A percentile compares a stretch with the other conserved stretches of the same genome.
phyloP scores from a whole-genome alignment of 2,329 filamentous ascomycete genomes.

The Domatiomyces catenatus region DNA sequence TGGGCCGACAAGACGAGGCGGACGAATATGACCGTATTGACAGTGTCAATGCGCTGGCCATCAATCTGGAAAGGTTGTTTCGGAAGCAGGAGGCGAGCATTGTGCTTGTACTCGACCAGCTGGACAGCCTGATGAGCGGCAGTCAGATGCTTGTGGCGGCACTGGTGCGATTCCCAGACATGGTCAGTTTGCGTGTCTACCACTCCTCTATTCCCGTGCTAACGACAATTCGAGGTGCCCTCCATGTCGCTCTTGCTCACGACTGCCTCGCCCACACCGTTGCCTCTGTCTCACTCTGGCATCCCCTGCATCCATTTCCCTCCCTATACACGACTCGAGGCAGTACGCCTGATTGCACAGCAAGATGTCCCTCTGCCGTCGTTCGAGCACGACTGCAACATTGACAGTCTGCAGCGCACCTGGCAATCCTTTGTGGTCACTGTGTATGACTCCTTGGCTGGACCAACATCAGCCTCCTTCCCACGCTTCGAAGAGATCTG shows the following conservation, averaged over 20 bases:
- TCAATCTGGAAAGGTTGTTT: conserved; percentile 44
- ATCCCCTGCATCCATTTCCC: conserved; percentile 69
- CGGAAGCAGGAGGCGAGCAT: conserved; percentile 34
- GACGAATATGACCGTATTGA: conserved; percentile 53
- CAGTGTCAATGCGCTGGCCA: conserved; percentile 59
- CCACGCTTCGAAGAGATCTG: conserved; percentile 56
- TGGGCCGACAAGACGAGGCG: conserved; percentile 25
- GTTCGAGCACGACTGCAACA: conserved; percentile 3
- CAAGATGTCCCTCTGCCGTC: conserved; percentile 28
- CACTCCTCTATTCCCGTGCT: background rate
- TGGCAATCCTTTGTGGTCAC: conserved; percentile 61
- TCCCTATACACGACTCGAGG: conserved; percentile 66
- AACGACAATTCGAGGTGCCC: conserved; percentile 46
- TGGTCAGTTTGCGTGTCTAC: conserved; percentile 37
- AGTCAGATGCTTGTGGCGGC: conserved; percentile 65
- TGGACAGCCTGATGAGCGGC: conserved; percentile 71
- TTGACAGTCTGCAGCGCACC: conserved; percentile 16
- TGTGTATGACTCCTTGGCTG: conserved; percentile 74
- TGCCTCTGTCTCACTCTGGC: conserved; percentile 53
- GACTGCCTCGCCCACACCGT: conserved; percentile 53
- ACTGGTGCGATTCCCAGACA: conserved; percentile 64
- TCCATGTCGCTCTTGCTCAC: conserved; percentile 63
- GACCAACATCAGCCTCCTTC: conserved; percentile 59
- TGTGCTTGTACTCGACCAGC: conserved; percentile 78
- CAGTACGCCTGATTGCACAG: conserved; percentile 58